Evolutionary conservation across 2,329 filamentous ascomycete genomes (phyloP).

Genomic region (Cryphonectria nitschkei): DNA sequence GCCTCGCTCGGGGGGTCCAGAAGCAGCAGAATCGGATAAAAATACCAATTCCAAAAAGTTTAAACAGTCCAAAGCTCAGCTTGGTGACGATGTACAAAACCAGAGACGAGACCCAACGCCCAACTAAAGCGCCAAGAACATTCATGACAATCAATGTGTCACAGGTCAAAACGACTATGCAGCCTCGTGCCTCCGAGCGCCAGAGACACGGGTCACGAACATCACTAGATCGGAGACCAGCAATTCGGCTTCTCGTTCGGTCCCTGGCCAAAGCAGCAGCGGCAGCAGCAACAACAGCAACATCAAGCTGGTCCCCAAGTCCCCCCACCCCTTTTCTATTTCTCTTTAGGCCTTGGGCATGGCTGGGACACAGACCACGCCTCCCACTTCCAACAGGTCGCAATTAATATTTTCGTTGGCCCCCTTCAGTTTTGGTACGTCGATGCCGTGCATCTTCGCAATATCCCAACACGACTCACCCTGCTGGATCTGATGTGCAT

Average conservation of each 20-base stretch:
- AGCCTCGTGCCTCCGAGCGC: not conserved
- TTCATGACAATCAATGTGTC: not conserved
- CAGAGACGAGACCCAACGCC: not conserved
- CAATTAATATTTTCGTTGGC: constrained; percentile 54
- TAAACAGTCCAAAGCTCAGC: not conserved
- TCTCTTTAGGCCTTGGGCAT: constrained; percentile 14
- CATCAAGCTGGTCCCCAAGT: not conserved
- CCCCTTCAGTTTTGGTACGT: constrained; percentile 49
- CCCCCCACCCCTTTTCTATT: not conserved
- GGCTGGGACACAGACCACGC: constrained; percentile 25
- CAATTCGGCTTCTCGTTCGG: not conserved
- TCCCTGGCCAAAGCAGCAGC: not conserved
- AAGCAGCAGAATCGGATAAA: not conserved
- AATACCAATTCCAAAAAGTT: not conserved
- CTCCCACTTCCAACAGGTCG: constrained; percentile 46
- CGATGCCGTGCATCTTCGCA: constrained; percentile 46
- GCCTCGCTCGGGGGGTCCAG: not conserved
- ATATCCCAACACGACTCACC: constrained; percentile 60
- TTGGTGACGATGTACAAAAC: not conserved
- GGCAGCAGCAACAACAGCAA: not conserved
- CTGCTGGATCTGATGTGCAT: constrained; percentile 44
- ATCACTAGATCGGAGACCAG: not conserved
- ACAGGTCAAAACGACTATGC: not conserved
- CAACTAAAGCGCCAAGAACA: not conserved
- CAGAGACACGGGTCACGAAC: not conserved